phyloP scores from a whole-genome alignment of 1,284 basidiomycete species.

The Takashimella tepidaria region DNA sequence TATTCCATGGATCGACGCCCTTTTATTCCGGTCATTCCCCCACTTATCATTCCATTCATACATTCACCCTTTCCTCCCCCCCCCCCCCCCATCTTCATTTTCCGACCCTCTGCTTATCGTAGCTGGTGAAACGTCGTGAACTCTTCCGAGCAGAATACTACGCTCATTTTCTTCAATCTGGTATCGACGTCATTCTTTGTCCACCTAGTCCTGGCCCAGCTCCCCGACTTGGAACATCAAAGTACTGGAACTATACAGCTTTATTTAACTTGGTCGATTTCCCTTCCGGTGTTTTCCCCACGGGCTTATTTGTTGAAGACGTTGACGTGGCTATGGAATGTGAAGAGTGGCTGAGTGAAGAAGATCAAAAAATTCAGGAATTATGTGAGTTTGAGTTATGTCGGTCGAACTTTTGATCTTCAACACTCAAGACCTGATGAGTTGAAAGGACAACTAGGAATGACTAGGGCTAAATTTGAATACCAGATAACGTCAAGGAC shows the following conservation, averaged over 20 bases:
- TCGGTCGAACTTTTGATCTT: too few species aligned
- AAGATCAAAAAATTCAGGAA: slow-evolving; percentile 53
- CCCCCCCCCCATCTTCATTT: too few species aligned
- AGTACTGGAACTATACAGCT: slow-evolving; percentile 54
- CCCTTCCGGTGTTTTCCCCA: slow-evolving; percentile 61
- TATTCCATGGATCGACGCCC: too few species aligned
- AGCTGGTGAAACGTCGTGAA: slow-evolving; percentile 35
- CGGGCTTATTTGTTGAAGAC: slow-evolving; percentile 46
- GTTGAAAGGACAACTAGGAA: too few species aligned
- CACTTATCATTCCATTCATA: too few species aligned
- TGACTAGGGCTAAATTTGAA: too few species aligned
- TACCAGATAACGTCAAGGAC: slow-evolving; percentile 12
- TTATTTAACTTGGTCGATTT: slow-evolving; percentile 67
- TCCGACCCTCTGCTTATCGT: too few species aligned
- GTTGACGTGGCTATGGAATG: slow-evolving; percentile 2
- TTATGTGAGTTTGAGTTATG: slow-evolving; percentile 51
- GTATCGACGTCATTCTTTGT: slow-evolving; percentile 41
- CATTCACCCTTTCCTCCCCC: too few species aligned
- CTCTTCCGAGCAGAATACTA: slow-evolving; percentile 25
- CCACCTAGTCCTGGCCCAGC: slow-evolving; percentile 39
- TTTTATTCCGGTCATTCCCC: too few species aligned
- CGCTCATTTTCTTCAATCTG: slow-evolving; percentile 20
- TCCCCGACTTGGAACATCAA: slow-evolving; percentile 31
- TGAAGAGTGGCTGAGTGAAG: slow-evolving; percentile 49
- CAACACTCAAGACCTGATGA: too few species aligned